Evolutionary conservation across 1,284 basidiomycete species (phyloP).

Genomic region (Phenoliferia sp.): DNA sequence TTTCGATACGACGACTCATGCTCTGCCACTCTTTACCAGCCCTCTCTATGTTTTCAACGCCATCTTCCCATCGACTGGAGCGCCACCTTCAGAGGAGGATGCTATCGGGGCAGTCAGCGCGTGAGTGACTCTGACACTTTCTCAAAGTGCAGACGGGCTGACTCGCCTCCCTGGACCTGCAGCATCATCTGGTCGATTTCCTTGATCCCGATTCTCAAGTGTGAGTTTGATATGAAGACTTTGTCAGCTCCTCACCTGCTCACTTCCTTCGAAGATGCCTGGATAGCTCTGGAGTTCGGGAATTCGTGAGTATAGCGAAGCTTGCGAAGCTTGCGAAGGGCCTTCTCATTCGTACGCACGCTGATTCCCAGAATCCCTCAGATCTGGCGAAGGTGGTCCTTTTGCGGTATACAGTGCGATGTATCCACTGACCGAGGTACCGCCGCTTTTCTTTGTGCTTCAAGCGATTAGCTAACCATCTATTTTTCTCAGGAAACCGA

Average conservation of each 20-base stretch:
- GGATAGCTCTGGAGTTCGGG: conserved; percentile 57
- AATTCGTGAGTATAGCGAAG: too few species aligned
- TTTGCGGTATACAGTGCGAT: conserved; percentile 61
- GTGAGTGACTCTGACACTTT: conserved; percentile 1
- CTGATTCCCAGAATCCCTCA: too few species aligned
- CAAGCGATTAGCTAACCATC: not conserved
- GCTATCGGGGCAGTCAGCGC: conserved; percentile 44
- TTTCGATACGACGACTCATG: too few species aligned
- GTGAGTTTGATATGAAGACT: too few species aligned
- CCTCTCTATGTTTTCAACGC: conserved; percentile 62
- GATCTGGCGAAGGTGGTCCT: conserved; percentile 36
- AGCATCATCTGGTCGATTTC: conserved; percentile 62
- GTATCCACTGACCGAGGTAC: conserved; percentile 50
- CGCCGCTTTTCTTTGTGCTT: not conserved
- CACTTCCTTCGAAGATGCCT: too few species aligned
- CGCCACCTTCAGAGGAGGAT: conserved; percentile 54
- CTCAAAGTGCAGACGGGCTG: not conserved
- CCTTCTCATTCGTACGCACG: too few species aligned
- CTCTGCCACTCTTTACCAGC: too few species aligned
- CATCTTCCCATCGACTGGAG: conserved; percentile 53
- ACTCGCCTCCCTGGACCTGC: conserved; percentile 42
- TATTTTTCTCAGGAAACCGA: conserved; percentile 41
- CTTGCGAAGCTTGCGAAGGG: too few species aligned
- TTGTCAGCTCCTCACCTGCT: too few species aligned
- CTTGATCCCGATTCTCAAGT: conserved; percentile 61